Percentiles rank a stretch among this genome's conserved stretches.
Evolutionary conservation across 1,139 yeast species (phyloP).

Genomic region (Geotrichum aggregatum): DNA sequence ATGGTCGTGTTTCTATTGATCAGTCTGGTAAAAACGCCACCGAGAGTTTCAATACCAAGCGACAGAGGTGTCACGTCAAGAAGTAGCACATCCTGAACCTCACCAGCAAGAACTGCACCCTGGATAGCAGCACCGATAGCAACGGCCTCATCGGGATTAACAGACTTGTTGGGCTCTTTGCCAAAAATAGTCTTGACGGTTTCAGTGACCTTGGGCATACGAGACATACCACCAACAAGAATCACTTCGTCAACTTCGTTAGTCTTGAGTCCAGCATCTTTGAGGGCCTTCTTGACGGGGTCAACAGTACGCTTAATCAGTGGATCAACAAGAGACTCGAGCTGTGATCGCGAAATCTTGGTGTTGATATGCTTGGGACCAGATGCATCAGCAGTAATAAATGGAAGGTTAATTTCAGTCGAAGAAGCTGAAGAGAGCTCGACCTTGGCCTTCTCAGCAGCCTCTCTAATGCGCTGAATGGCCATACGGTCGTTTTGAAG

Average conservation of each 20-base stretch:
- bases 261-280: slow-evolving; percentile 85
- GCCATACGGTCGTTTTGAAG: slow-evolving; percentile 95
- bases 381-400: slow-evolving; percentile 89
- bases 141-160: slow-evolving; percentile 99
- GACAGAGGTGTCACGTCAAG: slow-evolving; percentile 97
- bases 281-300: slow-evolving; percentile 97
- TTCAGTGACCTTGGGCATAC: slow-evolving; percentile 99
- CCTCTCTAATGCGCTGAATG: slow-evolving; percentile 98
- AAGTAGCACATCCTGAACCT: slow-evolving; percentile 89
- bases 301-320: slow-evolving; percentile 89
- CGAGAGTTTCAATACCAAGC: slow-evolving; percentile 96
- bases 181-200: slow-evolving; percentile 91
- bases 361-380: slow-evolving; percentile 98
- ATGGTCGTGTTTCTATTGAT: slow-evolving; percentile 97
- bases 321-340: slow-evolving; percentile 86
- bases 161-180: slow-evolving; percentile 96
- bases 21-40: slow-evolving; percentile 97
- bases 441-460: slow-evolving; percentile 99
- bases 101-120: slow-evolving; percentile 98
- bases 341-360: slow-evolving; percentile 87
- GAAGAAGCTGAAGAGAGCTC: slow-evolving; percentile 91
- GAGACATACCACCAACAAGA: slow-evolving; percentile 99
- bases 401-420: slow-evolving; percentile 95
- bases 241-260: slow-evolving; percentile 92
- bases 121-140: slow-evolving; percentile 99